A percentile compares a stretch with the other conserved stretches of the same genome.
phyloP scores from a whole-genome alignment of 176 grass and related monocot species.

The Aegilops sharonensis region DNA sequence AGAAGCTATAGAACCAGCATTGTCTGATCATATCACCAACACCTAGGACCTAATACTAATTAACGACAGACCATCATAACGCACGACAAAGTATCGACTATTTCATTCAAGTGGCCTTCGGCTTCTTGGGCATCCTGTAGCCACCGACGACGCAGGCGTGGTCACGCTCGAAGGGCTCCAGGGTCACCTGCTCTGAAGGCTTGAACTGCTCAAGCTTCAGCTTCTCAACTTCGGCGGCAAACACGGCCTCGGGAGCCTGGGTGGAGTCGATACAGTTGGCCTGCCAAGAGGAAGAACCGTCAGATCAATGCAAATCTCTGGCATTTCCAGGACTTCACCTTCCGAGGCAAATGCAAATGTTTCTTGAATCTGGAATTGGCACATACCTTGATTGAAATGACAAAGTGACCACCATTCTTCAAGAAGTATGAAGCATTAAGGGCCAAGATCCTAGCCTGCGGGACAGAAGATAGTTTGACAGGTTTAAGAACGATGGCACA shows the following conservation, averaged over 20 bases:
- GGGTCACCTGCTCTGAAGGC: constrained; percentile 68
- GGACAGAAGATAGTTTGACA: not conserved
- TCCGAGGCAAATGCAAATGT: not conserved
- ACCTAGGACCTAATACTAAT: not conserved
- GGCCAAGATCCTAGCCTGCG: constrained; percentile 88
- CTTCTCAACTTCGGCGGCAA: constrained; percentile 75
- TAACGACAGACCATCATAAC: not conserved
- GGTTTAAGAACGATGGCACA: not conserved
- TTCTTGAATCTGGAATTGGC: not conserved
- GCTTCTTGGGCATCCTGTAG: constrained; percentile 81
- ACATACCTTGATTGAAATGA: constrained; percentile 92
- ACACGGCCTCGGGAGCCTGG: constrained; percentile 62
- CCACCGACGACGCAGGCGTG: constrained; percentile 78
- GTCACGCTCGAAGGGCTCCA: constrained; percentile 73
- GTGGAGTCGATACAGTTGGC: constrained; percentile 83
- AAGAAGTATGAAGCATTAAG: constrained; percentile 76
- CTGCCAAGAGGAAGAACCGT: constrained; percentile 18
- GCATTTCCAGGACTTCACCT: no score
- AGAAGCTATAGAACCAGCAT: not conserved
- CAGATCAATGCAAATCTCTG: not conserved
- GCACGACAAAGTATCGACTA: not conserved
- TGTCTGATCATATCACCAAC: not conserved
- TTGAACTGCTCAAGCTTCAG: constrained; percentile 81
- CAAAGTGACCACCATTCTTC: constrained; percentile 84
- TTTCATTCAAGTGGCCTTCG: constrained; percentile 37